phyloP scores from a whole-genome alignment of 495 filamentous ascomycete genomes.

The Cudoniella acicularis region DNA sequence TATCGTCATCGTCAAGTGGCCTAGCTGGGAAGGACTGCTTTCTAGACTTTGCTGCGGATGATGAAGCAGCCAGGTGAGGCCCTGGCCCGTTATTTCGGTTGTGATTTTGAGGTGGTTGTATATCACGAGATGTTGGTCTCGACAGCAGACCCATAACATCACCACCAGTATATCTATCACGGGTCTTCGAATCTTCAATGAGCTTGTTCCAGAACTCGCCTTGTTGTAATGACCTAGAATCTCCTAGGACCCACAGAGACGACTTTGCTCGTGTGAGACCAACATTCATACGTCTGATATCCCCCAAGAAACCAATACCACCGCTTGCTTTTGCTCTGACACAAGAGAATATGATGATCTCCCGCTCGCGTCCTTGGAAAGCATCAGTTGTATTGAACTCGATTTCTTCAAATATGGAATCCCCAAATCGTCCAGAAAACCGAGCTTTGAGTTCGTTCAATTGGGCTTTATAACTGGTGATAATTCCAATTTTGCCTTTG shows the following conservation, averaged over 20 bases:
- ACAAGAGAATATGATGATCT: constrained; percentile 98
- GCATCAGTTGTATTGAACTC: constrained; percentile 99
- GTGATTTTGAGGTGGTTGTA: constrained; percentile 25
- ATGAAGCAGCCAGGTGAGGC: too few relatives aligned
- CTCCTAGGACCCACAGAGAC: constrained; percentile 91
- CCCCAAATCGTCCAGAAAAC: constrained; percentile 69
- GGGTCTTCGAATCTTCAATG: constrained; percentile 70
- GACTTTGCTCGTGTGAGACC: constrained; percentile 94
- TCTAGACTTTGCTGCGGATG: too few relatives aligned
- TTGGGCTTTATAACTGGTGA: constrained; percentile 95
- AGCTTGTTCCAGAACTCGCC: constrained; percentile 88
- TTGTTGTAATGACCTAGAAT: constrained; percentile 77
- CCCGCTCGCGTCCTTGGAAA: constrained; percentile 93
- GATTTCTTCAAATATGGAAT: constrained; percentile 67
- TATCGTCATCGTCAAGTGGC: neutral
- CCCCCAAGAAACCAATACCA: constrained; percentile 95
- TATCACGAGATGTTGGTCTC: constrained; percentile 29
- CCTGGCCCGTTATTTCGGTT: constrained; percentile 18
- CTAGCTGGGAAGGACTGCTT: neutral
- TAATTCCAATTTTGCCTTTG: constrained; percentile 85
- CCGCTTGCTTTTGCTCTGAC: constrained; percentile 83
- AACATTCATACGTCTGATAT: constrained; percentile 99
- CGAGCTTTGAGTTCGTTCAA: constrained; percentile 70
- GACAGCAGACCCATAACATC: constrained; percentile 49
- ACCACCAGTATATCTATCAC: constrained; percentile 73